phyloP scores from a whole-genome alignment of 306 rosid genomes.

The Pterocarpus santalinus region DNA sequence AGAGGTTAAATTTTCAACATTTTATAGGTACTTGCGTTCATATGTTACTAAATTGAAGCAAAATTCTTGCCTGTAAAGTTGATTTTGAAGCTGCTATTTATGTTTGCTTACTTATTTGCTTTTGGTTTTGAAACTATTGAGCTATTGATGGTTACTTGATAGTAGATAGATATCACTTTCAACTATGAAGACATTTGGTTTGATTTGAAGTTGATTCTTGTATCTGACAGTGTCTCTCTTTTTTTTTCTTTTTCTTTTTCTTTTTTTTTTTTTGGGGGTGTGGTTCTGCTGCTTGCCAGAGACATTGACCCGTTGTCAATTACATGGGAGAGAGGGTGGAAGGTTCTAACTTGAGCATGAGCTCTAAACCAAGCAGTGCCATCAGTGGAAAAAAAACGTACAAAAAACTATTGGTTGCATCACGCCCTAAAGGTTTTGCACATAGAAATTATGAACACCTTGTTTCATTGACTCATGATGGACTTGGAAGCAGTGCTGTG shows the following conservation, averaged over 20 bases:
- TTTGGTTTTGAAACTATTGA: neutral
- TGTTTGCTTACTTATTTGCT: neutral
- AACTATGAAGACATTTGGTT: neutral
- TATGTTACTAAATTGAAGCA: neutral
- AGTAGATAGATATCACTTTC: constrained; percentile 8
- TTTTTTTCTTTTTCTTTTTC: neutral
- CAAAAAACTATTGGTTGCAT: constrained; percentile 52
- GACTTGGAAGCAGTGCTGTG: constrained; percentile 53
- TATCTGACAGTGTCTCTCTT: constrained; percentile 17
- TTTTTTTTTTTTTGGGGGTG: neutral
- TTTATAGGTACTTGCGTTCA: neutral
- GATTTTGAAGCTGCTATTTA: neutral
- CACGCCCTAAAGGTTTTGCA: constrained; percentile 60
- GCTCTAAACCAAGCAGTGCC: constrained; percentile 48
- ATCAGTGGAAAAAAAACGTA: constrained; percentile 51
- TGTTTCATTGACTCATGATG: constrained; percentile 54
- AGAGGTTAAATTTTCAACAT: neutral
- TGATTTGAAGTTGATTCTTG: constrained; percentile 21
- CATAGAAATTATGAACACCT: constrained; percentile 51
- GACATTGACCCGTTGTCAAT: constrained; percentile 37
- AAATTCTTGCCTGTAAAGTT: neutral
- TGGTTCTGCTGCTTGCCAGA: constrained; percentile 22
- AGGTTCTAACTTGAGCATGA: constrained; percentile 47
- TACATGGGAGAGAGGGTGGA: constrained; percentile 66
- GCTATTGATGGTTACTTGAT: neutral